Evolutionary conservation across 768 basidiomycete species (phyloP).

Genomic region (Lentinula edodes): DNA sequence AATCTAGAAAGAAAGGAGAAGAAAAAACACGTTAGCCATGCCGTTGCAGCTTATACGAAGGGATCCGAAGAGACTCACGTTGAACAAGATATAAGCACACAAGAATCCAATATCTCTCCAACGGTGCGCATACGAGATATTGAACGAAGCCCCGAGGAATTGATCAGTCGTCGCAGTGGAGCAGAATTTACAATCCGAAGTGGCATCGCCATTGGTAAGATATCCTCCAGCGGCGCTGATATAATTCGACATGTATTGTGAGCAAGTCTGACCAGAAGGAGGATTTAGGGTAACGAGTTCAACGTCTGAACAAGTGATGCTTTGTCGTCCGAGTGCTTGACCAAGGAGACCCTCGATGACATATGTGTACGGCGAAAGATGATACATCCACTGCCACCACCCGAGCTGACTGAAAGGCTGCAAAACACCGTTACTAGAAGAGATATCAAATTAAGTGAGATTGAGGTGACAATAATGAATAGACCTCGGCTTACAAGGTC

Average conservation of each 20-base stretch:
- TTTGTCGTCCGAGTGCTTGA: constrained; percentile 35
- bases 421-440: constrained; percentile 52
- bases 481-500: constrained; percentile 42
- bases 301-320: constrained; percentile 40
- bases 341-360: constrained; percentile 43
- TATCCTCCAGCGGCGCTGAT: constrained; percentile 50
- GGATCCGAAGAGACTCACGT: constrained; percentile 28
- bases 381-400: constrained; percentile 75
- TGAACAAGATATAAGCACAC: constrained; percentile 41
- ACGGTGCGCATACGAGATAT: constrained; percentile 47
- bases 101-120: constrained; percentile 55
- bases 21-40: too few species aligned
- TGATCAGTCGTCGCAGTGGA: constrained; percentile 51
- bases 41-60: too few species aligned
- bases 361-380: constrained; percentile 49
- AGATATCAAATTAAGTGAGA: neutral
- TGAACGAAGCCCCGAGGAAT: constrained; percentile 46
- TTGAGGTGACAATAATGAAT: too few species aligned
- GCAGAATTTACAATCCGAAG: constrained; percentile 54
- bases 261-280: constrained; percentile 48
- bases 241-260: constrained; percentile 43
- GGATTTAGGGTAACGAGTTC: constrained; percentile 54
- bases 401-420: constrained; percentile 58
- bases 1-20: constrained; percentile 21
- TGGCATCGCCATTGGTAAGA: constrained; percentile 48